Percentiles rank a stretch among this genome's conserved stretches.
These are phyloP conservation scores for Gillenia trifoliata DNA, from an alignment of 306 rosid species.

Conservation along the genomic window DNA sequence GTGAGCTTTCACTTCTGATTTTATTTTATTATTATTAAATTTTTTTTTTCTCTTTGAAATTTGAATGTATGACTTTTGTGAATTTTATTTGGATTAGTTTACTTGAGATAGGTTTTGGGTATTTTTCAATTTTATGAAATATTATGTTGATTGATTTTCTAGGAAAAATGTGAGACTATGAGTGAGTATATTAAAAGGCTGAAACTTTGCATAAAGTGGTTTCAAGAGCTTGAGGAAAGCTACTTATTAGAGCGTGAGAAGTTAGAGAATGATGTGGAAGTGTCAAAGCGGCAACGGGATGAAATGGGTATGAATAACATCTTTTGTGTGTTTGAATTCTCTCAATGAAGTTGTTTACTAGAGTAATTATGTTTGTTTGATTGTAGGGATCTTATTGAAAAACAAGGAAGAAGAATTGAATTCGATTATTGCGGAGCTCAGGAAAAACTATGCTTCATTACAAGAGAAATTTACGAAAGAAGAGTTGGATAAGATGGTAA, in stretches of 20 bases:
- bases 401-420: slow-evolving; percentile 91
- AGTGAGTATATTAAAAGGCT: slow-evolving; percentile 88
- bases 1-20: slow-evolving; percentile 3
- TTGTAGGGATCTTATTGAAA: slow-evolving; percentile 54
- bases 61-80: background rate
- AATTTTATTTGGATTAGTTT: background rate
- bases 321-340: slow-evolving; percentile 3
- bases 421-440: slow-evolving; percentile 69
- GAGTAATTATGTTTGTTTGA: slow-evolving; percentile 17
- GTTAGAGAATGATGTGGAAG: slow-evolving; percentile 55
- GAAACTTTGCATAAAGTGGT: slow-evolving; percentile 88
- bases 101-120: slow-evolving; percentile 11
- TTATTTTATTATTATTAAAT: background rate
- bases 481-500: slow-evolving; percentile 77
- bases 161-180: slow-evolving; percentile 97
- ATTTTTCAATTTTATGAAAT: background rate
- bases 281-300: slow-evolving; percentile 58
- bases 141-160: slow-evolving; percentile 17
- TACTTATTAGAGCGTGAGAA: slow-evolving; percentile 78
- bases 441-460: slow-evolving; percentile 57
- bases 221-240: slow-evolving; percentile 84
- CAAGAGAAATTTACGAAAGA: slow-evolving; percentile 78
- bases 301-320: slow-evolving; percentile 55
- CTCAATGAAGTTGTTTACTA: background rate
- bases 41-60: background rate